Conservation (phyloP, 257 asterid genomes). For the Solanum corneliomulleri region DNA sequence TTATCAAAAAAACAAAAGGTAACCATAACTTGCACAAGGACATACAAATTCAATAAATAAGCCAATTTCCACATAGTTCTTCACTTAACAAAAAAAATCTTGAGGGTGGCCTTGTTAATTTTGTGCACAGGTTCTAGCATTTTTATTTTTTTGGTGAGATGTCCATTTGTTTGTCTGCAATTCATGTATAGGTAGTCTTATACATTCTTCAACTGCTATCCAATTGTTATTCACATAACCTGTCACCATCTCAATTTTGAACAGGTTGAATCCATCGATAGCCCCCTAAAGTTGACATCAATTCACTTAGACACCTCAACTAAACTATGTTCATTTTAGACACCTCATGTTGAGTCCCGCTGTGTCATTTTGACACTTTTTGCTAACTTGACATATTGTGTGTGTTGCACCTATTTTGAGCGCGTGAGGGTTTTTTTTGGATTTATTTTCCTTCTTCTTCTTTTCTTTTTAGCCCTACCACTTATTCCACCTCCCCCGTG, state of each 20-base stretch:
- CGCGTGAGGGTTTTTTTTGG: no score
- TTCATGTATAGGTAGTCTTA: background rate
- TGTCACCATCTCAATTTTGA: background rate
- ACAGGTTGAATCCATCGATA: no score
- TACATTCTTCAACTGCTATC: background rate
- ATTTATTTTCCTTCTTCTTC: no score
- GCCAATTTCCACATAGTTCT: background rate
- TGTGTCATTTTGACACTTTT: no score
- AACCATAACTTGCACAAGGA: background rate
- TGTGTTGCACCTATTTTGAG: no score
- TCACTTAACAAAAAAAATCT: background rate
- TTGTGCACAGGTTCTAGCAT: background rate
- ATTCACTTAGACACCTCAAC: no score
- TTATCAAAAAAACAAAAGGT: background rate
- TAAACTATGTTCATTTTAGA: no score
- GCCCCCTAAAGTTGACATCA: no score
- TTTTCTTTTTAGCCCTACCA: no score
- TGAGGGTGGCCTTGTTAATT: background rate
- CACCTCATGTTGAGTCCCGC: no score
- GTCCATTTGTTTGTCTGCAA: background rate
- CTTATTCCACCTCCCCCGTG: no score
- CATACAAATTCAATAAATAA: background rate
- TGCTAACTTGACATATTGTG: no score
- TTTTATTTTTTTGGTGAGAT: background rate
- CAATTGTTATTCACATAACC: background rate